Evolutionary conservation across 2,329 filamentous ascomycete species (phyloP), one percentile per base, ranked within the genome.

Genomic region (Epichloe sibirici): DNA sequence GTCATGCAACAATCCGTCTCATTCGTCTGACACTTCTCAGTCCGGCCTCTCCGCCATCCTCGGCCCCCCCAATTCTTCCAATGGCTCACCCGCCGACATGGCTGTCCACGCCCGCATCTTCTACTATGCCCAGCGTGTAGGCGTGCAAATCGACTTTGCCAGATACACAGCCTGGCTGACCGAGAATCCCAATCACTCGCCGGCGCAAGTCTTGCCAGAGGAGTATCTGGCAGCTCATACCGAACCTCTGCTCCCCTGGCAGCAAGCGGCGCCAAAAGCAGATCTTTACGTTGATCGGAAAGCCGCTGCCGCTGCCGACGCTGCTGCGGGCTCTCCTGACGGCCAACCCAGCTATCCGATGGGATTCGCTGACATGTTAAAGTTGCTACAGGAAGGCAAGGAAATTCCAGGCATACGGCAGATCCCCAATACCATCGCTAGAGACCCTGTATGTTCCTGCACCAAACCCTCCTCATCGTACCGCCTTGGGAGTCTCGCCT

Each of bases 361-460:
- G 48, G 85, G 82, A 1, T 95, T 96, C 66, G 85, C 87, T 7
- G 83, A 91, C 58, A 89, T 96, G 56, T 84, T 95, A 52, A 85
- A 88, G 61, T 78, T 95, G 51, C 87, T 96, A 51, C 87, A 88
- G 25, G 83, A 82, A 31, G 89, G 89, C 51, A 82, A 88, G 60
- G 84, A 87, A 0, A 85, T 96, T 44, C 89, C 90, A 1, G 90
- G 90, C 1, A 94, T 96, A 62, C 83, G 83, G 59, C 81, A 95
- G 57, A 91, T 96, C 51, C 89, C 90, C 4, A 80, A 88, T 58
- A 93, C 85, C 0, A 74, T 95, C 5, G 74, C 90, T 21, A 75
- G 82, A 51, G 85, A 85, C 4, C 79, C 88, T 55, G 84, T 86
- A 55, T 78, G 75, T 62, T 15, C 7, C 6, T 21, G 21, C 6